phyloP scores from a whole-genome alignment of 2,329 filamentous ascomycete genomes.

The Aspergillus clavatus region DNA sequence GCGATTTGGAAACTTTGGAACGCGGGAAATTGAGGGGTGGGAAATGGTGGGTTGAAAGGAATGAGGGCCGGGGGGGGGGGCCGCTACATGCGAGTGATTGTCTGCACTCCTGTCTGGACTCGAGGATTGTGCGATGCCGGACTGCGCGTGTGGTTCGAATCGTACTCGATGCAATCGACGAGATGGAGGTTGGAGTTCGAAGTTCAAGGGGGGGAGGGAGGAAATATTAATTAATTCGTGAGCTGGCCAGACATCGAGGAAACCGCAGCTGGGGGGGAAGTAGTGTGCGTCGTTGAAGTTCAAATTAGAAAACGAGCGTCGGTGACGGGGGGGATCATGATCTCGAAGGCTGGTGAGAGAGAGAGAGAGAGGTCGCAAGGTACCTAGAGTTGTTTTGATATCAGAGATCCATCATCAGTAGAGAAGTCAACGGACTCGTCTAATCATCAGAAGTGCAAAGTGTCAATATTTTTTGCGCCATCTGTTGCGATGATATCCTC shows the following conservation, averaged over 20 bases:
- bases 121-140: too few species aligned
- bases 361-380: neutral
- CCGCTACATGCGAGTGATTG: constrained; percentile 23
- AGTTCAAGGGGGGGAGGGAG: too few species aligned
- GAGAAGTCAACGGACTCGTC: too few species aligned
- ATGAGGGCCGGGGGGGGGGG: constrained; percentile 10
- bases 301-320: neutral
- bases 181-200: too few species aligned
- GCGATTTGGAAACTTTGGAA: too few species aligned
- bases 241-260: neutral
- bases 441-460: neutral
- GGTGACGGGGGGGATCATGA: neutral
- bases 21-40: too few species aligned
- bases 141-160: too few species aligned
- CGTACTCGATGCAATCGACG: neutral
- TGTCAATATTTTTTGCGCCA: neutral
- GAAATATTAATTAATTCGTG: neutral
- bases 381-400: neutral
- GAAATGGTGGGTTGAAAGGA: constrained; percentile 19
- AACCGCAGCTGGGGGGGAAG: neutral
- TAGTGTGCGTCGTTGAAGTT: neutral
- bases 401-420: neutral
- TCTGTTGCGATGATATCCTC: neutral
- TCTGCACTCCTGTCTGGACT: too few species aligned
- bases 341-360: neutral